Percentiles rank a stretch among this genome's conserved stretches.
Evolutionary conservation across 495 filamentous ascomycete genomes (phyloP).

Genomic region (Penicillium maclennaniae): DNA sequence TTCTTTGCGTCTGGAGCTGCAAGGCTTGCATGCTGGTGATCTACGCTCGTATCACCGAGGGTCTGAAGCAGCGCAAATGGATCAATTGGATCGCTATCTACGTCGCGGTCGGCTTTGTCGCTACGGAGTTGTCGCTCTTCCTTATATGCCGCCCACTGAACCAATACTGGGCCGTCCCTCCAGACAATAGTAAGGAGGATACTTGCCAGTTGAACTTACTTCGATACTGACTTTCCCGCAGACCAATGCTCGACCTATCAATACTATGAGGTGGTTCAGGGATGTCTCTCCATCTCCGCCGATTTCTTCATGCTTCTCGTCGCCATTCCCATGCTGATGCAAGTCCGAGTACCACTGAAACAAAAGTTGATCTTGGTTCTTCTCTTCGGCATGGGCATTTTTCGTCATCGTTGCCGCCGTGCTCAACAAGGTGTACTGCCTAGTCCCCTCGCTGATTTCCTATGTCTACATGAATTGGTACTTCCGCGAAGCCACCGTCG

Average conservation of each 20-base stretch:
- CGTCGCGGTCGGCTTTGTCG: slow-evolving; percentile 53
- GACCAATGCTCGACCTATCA: slow-evolving; percentile 50
- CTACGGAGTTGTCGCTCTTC: slow-evolving; percentile 61
- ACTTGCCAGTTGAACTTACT: neutral
- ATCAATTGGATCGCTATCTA: slow-evolving; percentile 50
- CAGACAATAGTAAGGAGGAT: slow-evolving; percentile 23
- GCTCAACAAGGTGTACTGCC: slow-evolving; percentile 65
- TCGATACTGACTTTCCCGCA: slow-evolving; percentile 2
- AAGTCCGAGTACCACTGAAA: slow-evolving; percentile 49
- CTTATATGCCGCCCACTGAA: slow-evolving; percentile 58
- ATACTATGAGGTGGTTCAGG: slow-evolving; percentile 50
- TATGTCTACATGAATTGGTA: slow-evolving; percentile 68
- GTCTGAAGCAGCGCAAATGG: slow-evolving; percentile 35
- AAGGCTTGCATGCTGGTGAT: slow-evolving; percentile 56
- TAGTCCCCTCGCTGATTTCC: slow-evolving; percentile 47
- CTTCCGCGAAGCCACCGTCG: slow-evolving; percentile 63
- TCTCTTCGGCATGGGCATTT: slow-evolving; percentile 54
- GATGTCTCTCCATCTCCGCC: slow-evolving; percentile 59
- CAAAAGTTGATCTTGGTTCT: slow-evolving; percentile 55
- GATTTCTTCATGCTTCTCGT: slow-evolving; percentile 63
- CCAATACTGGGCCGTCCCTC: slow-evolving; percentile 58
- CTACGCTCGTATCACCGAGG: slow-evolving; percentile 50
- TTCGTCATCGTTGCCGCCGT: slow-evolving; percentile 65
- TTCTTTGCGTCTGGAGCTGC: slow-evolving; percentile 47
- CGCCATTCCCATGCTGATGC: slow-evolving; percentile 58